Evolutionary conservation across 441 rosid species (phyloP).

Genomic region (Corymbia citriodora): DNA sequence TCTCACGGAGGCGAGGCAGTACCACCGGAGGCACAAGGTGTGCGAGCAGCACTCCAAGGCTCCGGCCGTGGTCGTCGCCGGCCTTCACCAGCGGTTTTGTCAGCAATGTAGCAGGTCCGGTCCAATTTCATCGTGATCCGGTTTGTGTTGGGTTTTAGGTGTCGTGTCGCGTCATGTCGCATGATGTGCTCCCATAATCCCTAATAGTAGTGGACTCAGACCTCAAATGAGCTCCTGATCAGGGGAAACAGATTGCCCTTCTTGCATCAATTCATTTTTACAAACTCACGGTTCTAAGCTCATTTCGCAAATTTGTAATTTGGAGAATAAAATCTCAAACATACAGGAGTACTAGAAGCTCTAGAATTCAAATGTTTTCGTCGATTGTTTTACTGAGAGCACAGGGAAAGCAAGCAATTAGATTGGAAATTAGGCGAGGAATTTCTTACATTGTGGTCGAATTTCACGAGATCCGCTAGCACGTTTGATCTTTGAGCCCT

Average conservation of each 20-base stretch:
- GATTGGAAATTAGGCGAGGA: neutral
- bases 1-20: slow-evolving; percentile 43
- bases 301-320: neutral
- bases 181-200: neutral
- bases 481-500: neutral
- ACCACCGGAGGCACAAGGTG: slow-evolving; percentile 57
- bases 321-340: neutral
- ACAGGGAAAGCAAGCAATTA: neutral
- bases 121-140: neutral
- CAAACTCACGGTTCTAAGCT: neutral
- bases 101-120: slow-evolving; percentile 71
- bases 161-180: accelerated
- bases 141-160: neutral
- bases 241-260: neutral
- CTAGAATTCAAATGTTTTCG: neutral
- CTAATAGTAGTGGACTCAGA: neutral
- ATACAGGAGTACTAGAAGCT: neutral
- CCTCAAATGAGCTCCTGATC: neutral
- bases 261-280: neutral
- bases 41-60: slow-evolving; percentile 59
- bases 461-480: neutral
- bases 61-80: slow-evolving; percentile 41
- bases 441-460: neutral
- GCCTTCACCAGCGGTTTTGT: slow-evolving; percentile 55
- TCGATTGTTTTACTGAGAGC: neutral